These are phyloP conservation scores for Triadica sebifera DNA, from an alignment of 345 rosid genomes.

Conservation along the genomic window DNA sequence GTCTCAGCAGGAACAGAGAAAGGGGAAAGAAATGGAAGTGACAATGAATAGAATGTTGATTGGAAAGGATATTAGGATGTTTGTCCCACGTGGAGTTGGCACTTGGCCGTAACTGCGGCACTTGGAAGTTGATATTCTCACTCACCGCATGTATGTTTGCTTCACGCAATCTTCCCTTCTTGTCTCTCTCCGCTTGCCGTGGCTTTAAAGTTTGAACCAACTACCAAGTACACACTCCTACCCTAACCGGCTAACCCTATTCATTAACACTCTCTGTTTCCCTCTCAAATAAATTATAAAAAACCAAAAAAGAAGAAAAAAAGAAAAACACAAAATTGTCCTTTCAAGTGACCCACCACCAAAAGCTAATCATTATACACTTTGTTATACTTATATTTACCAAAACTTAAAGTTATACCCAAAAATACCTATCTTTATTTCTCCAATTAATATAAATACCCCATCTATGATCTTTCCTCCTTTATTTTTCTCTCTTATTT, in stretches of 20 bases:
- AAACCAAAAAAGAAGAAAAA: not conserved
- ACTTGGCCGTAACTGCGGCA: constrained; percentile 36
- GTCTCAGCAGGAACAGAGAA: not conserved
- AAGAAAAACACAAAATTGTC: not conserved
- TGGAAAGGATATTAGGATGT: constrained; percentile 28
- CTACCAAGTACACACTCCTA: not conserved
- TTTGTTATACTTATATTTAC: too few relatives aligned
- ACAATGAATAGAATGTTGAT: not conserved
- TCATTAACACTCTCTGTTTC: not conserved
- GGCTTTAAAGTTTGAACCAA: constrained; percentile 39
- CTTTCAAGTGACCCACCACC: constrained; percentile 32
- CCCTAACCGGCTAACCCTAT: not conserved
- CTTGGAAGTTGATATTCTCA: constrained; percentile 36
- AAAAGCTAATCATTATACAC: not conserved
- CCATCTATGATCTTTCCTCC: not conserved
- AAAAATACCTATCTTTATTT: not conserved
- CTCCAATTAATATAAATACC: constrained; percentile 15
- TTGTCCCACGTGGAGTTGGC: constrained; percentile 33
- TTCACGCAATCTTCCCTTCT: constrained; percentile 40
- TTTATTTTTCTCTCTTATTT: not conserved
- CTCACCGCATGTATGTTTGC: constrained; percentile 47
- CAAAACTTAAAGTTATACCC: too few relatives aligned
- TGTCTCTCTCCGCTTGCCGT: constrained; percentile 20
- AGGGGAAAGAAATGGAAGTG: not conserved
- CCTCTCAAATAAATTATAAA: not conserved